Conservation (phyloP, 2,329 filamentous ascomycete genomes). For the Sporothrix variecibatus region DNA sequence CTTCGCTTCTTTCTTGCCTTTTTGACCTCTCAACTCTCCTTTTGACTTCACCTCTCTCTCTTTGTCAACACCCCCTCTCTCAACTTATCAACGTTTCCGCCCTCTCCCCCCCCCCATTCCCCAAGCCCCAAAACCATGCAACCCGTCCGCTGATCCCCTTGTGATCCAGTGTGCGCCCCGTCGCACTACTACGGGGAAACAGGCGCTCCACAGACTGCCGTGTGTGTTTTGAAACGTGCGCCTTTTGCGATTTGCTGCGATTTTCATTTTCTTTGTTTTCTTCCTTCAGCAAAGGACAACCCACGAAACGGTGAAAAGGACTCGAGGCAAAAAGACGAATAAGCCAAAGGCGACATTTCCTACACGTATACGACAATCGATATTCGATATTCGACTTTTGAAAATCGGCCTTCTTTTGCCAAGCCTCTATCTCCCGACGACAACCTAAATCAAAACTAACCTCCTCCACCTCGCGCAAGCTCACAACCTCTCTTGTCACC, state of each 20-base stretch:
- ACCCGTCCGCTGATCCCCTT: constrained; percentile 5
- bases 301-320: background rate
- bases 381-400: background rate
- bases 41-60: background rate
- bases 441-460: background rate
- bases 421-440: background rate
- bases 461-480: background rate
- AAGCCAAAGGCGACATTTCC: background rate
- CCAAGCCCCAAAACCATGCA: constrained; percentile 19
- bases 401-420: background rate
- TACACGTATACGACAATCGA: background rate
- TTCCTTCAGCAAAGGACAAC: background rate
- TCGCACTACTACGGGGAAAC: constrained; percentile 17
- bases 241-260: constrained; percentile 7
- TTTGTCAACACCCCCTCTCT: background rate
- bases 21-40: background rate
- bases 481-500: background rate
- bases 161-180: constrained; percentile 20
- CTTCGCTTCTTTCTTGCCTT: background rate
- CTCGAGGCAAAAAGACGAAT: background rate
- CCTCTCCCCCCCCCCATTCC: background rate
- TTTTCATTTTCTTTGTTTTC: background rate
- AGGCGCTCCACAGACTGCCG: constrained; percentile 14
- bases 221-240: constrained; percentile 14
- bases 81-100: background rate